These are phyloP conservation scores for Sherardia arvensis DNA, from an alignment of 257 asterid genomes.

Conservation along the genomic window DNA sequence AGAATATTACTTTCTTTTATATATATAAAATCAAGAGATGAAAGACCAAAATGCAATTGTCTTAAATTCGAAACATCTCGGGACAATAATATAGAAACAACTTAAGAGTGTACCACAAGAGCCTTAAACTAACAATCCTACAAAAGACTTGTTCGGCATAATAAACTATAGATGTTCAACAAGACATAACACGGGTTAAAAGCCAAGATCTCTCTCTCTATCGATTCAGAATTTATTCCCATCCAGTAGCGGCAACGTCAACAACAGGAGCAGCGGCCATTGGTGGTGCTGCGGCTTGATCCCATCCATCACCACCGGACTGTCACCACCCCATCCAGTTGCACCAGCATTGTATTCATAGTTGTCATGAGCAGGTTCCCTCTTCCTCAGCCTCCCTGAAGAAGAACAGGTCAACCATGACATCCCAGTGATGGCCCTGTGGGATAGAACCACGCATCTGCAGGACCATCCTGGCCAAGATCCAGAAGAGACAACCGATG, in stretches of 20 bases:
- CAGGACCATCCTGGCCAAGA: slow-evolving; percentile 31
- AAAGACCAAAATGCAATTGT: no score
- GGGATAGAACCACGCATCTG: slow-evolving; percentile 36
- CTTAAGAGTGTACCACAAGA: not conserved
- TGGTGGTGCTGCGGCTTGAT: slow-evolving; percentile 41
- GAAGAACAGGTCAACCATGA: slow-evolving; percentile 34
- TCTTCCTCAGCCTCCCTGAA: slow-evolving; percentile 37
- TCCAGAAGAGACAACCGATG: slow-evolving; percentile 36
- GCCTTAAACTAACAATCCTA: slow-evolving; percentile 5
- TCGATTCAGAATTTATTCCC: not conserved
- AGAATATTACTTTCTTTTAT: no score
- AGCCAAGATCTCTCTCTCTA: not conserved
- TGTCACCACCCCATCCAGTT: slow-evolving; percentile 15
- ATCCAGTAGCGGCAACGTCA: not conserved
- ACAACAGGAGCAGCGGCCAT: slow-evolving; percentile 22
- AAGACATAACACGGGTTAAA: not conserved
- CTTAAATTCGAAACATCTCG: no score
- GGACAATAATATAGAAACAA: not conserved
- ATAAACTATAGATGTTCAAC: slow-evolving; percentile 4
- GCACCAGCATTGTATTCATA: slow-evolving; percentile 11
- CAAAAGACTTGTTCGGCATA: not conserved
- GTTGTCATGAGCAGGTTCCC: slow-evolving; percentile 21
- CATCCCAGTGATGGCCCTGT: slow-evolving; percentile 34
- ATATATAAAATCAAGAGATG: no score
- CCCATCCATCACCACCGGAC: slow-evolving; percentile 44